Base-by-base conservation (phyloP, 148 eudicot species). In the Vaccinium macrocarpon region DNA sequence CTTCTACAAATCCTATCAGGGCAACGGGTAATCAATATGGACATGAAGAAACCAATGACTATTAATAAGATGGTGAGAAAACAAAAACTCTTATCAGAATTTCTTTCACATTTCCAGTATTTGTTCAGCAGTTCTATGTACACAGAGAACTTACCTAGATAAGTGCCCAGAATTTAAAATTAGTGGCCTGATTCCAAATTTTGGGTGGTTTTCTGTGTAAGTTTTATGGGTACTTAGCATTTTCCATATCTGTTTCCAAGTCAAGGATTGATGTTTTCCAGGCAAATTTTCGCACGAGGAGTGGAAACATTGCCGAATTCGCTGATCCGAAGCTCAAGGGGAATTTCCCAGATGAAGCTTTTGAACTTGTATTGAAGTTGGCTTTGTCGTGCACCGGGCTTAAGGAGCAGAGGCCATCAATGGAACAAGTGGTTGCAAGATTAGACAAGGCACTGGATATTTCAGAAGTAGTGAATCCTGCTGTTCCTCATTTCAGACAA, bases 1-100 rank as follows among this genome's bases (percentile, higher is more conserved):
- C 88, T 91, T n/a, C 76, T 91, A 55, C 91, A 91, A 66, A 87
- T 91, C 32, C 35, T 91, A 48, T 89, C 93, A 0, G 93, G 91
- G 29, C 93, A 91, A 38, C 80, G 87, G 81, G 91, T 89, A 32
- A 82, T 91, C 18, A 91, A 89, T 75, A 50, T 91, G 71, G 93
- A 91, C 66, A 29, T 82, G 52, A 80, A 59, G 19, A 87, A 51
- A 32, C 90, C 93, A 84, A 88, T 89, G 91, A 70, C 88, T 50
- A 62, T 91, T 12, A 56, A 80, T 19, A 91, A 84, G 85, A 88
- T 88, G 90, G 93, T 91, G 64, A 78, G 64, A n/a, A 29, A 18
- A 78, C 29, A 42, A 9, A 78, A 78, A 27, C 8, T 27, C 15
- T 53, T 56, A 19, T 59, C 70, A 80, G 71, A 12, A 35, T 6